Percentiles rank a stretch among this genome's conserved stretches.
Evolutionary conservation across 2,329 filamentous ascomycete genomes (phyloP).

Genomic region (Fusarium dlaminii): DNA sequence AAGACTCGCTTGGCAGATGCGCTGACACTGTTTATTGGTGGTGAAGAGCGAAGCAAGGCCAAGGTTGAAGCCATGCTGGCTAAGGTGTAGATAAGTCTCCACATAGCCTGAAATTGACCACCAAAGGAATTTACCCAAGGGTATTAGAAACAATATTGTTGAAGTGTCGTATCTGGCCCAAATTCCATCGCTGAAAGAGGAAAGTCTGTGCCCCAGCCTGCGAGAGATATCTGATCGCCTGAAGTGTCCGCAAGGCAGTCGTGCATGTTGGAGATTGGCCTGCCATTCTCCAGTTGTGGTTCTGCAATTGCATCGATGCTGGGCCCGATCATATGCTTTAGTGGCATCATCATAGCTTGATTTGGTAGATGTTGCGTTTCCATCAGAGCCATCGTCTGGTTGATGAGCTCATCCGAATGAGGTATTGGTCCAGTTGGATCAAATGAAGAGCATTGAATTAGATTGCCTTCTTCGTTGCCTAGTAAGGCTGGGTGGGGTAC

Average conservation of each 20-base stretch:
- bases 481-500: not conserved
- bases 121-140: rapidly evolving
- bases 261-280: not conserved
- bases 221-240: not conserved
- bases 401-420: rapidly evolving
- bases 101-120: not conserved
- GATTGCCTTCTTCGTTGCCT: rapidly evolving
- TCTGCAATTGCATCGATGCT: not conserved
- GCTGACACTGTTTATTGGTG: conserved; percentile 52
- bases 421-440: not conserved
- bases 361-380: not conserved
- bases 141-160: not conserved
- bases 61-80: conserved; percentile 47
- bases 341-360: not conserved
- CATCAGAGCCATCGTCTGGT: not conserved
- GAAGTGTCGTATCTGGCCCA: not conserved
- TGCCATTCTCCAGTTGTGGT: not conserved
- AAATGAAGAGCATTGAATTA: not conserved
- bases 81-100: not conserved
- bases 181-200: not conserved
- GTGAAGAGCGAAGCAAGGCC: conserved; percentile 50
- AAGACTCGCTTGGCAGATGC: conserved; percentile 51
- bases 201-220: not conserved
- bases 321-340: not conserved
- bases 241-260: not conserved